Base-by-base conservation (phyloP, 73 alveolate species). In the Paramecium biaurelia region DNA sequence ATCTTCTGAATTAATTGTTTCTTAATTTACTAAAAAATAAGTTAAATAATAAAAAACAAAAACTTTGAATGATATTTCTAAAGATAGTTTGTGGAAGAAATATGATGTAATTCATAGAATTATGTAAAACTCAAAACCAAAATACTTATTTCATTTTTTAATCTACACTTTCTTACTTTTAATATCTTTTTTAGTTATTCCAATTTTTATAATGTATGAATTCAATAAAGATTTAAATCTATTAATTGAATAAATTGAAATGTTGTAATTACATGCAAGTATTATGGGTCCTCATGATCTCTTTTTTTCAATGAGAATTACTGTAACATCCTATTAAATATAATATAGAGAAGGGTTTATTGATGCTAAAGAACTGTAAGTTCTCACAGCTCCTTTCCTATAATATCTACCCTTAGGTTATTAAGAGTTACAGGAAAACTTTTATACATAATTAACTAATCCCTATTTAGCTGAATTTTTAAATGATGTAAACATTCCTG, bases 231-330 rank as follows among this genome's bases (percentile, higher is more conserved):
- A 53, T 53, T 53, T 53, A 21, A 53, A 53, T 18, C 5, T 53
- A 5, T 67, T 67, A 12, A 67, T 67, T 67, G 84, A 67, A 67
- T 26, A 67, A 67, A 67, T 67, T 67, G 84, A 67, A 30, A 67
- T 67, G 84, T 20, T 34, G 23, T 10, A 35, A 35, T 74, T 74
- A 10, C 87, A 74, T 38, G 41, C 87, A 9, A 35, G 67, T 32
- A 35, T 74, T 35, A 74, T 74, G 87, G 87, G 59, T 74, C 87
- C 87, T 32, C 87, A 74, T 74, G 87, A 74, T 74, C 59, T 35
- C 32, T 74, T 74, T 18, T 74, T 74, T 20, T 74, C 87, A 5
- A 32, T 74, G 57, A 74, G 87, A 74, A 21, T 74, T 5, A 74
- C 87, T 30, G 24, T 74, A 12, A 35, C 56, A 14, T 32, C 56